Base-by-base conservation (phyloP, 306 rosid genomes). In the Senna siamea region DNA sequence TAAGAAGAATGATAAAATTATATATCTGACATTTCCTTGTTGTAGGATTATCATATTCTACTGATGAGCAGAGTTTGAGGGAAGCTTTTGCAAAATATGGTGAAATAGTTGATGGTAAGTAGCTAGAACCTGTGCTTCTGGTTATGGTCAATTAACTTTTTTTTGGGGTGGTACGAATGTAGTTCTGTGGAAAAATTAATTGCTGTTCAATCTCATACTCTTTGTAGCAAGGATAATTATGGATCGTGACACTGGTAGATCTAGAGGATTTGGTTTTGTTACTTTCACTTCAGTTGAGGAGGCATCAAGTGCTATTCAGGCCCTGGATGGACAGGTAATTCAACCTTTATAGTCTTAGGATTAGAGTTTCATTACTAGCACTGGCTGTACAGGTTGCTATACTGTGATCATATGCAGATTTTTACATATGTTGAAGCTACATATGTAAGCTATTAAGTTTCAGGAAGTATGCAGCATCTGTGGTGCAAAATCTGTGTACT, bases 201-300 rank as follows among this genome's bases (percentile, higher is more conserved):
- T 13, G n/a, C 43, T 80, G 34, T 76, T 80, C 54, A 4, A 44
- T 47, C 11, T 35, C 35, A 19, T 37, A 8, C 56, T 51, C 20
- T 28, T 81, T 81, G 79, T 72, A 95, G 99, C 96, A 40, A 87
- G 93, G 79, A 56, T 92, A 38, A 80, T 95, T 53, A 10, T 63
- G 81, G 98, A 95, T 69, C 98, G 97, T 17, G 98, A 92, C 1
- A 77, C 87, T 43, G 93, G 96, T 34, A 88, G 90, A 86, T 90
- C 98, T 52, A 88, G 96, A 78, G 99, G 99, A 44, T 95, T 90
- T 84, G 98, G 89, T 28, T 95, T 95, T 77, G 46, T 95, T 43
- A 92, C 96, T 3, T 95, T 37, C 77, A 67, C 71, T 66, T 80
- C 90, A 8, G 79, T 59, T 41, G 99, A 89, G 79, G 98, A 87